A percentile compares a stretch with the other conserved stretches of the same genome.
phyloP scores from a whole-genome alignment of 352 stramenopile genomes.

The Pythium scleroteichum region DNA sequence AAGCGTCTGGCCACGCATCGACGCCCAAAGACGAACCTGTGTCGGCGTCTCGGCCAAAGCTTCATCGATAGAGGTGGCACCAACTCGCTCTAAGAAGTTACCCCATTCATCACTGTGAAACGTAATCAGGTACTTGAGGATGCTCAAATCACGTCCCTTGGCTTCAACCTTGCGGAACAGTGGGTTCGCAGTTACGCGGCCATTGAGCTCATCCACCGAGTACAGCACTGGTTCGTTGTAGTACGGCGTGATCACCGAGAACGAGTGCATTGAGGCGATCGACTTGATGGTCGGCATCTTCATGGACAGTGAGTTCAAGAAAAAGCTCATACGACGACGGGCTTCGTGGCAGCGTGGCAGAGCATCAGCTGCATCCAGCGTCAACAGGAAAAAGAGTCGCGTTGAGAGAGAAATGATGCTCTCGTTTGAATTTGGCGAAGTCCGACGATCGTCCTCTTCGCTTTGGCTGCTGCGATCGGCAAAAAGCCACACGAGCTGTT shows the following conservation, averaged over 20 bases:
- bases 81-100: constrained; percentile 85
- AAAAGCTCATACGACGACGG: constrained; percentile 89
- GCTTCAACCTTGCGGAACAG: constrained; percentile 85
- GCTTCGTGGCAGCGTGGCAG: constrained; percentile 83
- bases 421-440: constrained; percentile 76
- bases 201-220: constrained; percentile 82
- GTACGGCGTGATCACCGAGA: constrained; percentile 88
- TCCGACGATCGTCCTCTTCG: constrained; percentile 43
- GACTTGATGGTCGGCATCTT: constrained; percentile 82
- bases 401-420: constrained; percentile 78
- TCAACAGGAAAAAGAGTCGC: constrained; percentile 83
- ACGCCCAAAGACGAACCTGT: constrained; percentile 86
- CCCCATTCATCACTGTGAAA: constrained; percentile 89
- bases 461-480: constrained; percentile 63
- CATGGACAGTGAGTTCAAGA: constrained; percentile 89
- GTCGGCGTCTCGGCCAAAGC: constrained; percentile 79
- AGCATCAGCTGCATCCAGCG: constrained; percentile 79
- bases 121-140: constrained; percentile 88
- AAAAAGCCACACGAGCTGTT: constrained; percentile 75
- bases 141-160: constrained; percentile 83
- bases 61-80: constrained; percentile 73
- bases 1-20: constrained; percentile 85
- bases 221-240: constrained; percentile 90
- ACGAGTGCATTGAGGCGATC: constrained; percentile 87
- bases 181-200: constrained; percentile 78